Evolutionary conservation across 2,329 filamentous ascomycete genomes (phyloP), one percentile per base, ranked within the genome.

Genomic region (Mycosphaerella arachidis): DNA sequence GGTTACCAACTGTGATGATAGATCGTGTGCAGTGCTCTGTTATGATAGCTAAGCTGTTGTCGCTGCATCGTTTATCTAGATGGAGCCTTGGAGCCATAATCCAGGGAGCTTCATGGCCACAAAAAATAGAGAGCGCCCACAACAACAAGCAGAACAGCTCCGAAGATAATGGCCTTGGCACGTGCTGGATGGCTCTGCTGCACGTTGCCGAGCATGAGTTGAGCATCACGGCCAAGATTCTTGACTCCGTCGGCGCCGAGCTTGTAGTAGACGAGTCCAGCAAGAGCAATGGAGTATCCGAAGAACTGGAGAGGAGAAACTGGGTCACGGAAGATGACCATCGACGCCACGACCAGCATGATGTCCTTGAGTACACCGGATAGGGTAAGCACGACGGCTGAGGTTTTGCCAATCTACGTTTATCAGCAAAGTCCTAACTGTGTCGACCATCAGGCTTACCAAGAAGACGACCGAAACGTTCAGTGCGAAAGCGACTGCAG

Each of bases 281-380:
- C 82, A 37, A 93, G 84, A 55, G 90, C 89, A 72, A 93, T 90
- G 74, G 82, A 83, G 82, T 93, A 94, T 67, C 90, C 90, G 73
- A 93, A 92, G 75, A 90, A 88, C 79, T 94, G 90, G 58, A 92
- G 84, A 56, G 79, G 79, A 20, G 88, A 85, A 64, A 93, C 87
- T 56, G 87, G 84, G 63, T 90, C 90, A 68, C 85, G 84, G 87
- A 90, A 93, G 75, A 93, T 90, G 66, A 90, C 75, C 85, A 92
- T 91, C 62, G 89, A 92, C 45, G 88, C 88, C 55, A 82, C 79
- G 60, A 94, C 90, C 50, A 94, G 86, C 69, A 94, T 82, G 59
- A 94, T 90, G 75, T 94, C 90, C 83, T 93, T 94, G 64, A 94
- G 85, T 33, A 94, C 90, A 79, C 90, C 90, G 72, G 89, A 93